Conservation (phyloP, 148 eudicot genomes). For the Camellia granthamiana region DNA sequence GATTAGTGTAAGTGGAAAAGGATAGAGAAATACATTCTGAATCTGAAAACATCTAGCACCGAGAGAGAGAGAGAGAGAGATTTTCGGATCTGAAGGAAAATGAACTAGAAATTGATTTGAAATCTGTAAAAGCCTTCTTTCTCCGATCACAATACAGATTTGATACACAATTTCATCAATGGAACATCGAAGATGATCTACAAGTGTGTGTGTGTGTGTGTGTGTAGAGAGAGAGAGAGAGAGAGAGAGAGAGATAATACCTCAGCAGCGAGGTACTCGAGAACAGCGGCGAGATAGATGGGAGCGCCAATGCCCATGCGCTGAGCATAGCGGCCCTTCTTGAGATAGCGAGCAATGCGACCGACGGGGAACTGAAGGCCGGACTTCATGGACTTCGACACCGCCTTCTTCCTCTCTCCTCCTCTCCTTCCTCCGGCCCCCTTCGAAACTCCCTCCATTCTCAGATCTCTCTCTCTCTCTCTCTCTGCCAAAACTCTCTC, state of each 20-base stretch:
- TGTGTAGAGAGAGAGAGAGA: neutral
- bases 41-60: too few species aligned
- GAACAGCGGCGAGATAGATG: constrained; percentile 37
- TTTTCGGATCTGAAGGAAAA: too few species aligned
- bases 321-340: constrained; percentile 39
- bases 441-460: neutral
- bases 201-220: neutral
- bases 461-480: neutral
- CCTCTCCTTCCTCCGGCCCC: constrained; percentile 22
- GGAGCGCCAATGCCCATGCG: constrained; percentile 37
- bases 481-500: neutral
- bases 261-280: constrained; percentile 39
- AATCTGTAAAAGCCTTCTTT: neutral
- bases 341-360: constrained; percentile 29
- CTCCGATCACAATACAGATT: neutral
- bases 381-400: constrained; percentile 25
- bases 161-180: too few species aligned
- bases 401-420: constrained; percentile 31
- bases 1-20: too few species aligned
- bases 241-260: constrained; percentile 2
- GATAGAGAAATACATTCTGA: too few species aligned
- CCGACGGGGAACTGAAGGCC: constrained; percentile 46
- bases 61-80: too few species aligned
- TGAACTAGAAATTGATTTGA: too few species aligned
- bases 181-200: too few species aligned